Evolutionary conservation across 768 basidiomycete species (phyloP).

Genomic region (Roridomyces roridus): DNA sequence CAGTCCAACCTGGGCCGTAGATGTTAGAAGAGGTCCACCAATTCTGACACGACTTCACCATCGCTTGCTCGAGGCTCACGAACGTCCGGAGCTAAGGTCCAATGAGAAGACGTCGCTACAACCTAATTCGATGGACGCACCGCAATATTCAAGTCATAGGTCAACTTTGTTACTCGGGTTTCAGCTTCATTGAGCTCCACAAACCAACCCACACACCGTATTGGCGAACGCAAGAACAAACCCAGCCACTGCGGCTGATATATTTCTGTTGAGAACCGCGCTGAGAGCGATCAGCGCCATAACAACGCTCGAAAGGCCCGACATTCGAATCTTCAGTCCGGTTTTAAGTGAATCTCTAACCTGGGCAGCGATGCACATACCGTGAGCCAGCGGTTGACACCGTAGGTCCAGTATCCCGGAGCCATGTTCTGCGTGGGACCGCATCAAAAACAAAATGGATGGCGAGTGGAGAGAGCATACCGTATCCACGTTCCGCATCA

Average conservation of each 20-base stretch:
- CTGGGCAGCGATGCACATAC: slow-evolving; percentile 36
- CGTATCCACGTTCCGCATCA: slow-evolving; percentile 81
- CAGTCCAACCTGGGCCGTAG: no score
- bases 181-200: no score
- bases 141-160: slow-evolving; percentile 71
- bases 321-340: slow-evolving; percentile 75
- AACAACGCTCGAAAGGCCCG: slow-evolving; percentile 74
- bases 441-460: no score
- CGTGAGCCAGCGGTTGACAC: slow-evolving; percentile 90
- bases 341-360: no score
- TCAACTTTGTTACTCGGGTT: slow-evolving; percentile 47
- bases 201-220: slow-evolving; percentile 38
- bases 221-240: slow-evolving; percentile 87
- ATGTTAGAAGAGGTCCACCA: no score
- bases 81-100: slow-evolving; percentile 67
- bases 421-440: slow-evolving; percentile 54
- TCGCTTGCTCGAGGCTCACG: slow-evolving; percentile 88
- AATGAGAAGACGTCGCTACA: no score
- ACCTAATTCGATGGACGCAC: slow-evolving; percentile 39
- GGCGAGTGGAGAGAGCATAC: no score
- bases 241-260: slow-evolving; percentile 82
- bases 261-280: slow-evolving; percentile 68
- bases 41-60: no score
- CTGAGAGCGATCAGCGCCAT: slow-evolving; percentile 72
- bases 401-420: slow-evolving; percentile 92